A percentile compares a stretch with the other conserved stretches of the same genome.
phyloP scores from a whole-genome alignment of 768 basidiomycete species.

The Termitomyces sp. region DNA sequence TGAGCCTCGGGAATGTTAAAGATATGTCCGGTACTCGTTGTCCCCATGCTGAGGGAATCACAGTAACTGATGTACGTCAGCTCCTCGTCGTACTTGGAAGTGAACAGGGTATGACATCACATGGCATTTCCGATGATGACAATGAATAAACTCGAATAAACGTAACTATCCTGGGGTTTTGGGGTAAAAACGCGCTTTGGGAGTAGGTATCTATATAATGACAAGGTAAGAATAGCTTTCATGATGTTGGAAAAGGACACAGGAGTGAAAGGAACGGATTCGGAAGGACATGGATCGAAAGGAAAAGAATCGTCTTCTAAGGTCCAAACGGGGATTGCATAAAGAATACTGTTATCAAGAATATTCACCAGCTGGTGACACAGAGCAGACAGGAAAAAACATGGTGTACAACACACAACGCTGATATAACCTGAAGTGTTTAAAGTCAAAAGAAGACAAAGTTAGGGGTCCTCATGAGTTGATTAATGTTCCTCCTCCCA shows the following conservation, averaged over 20 bases:
- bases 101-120: constrained; percentile 8
- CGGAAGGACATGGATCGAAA: background rate
- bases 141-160: background rate
- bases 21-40: constrained; percentile 21
- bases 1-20: constrained; percentile 36
- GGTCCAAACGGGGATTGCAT: background rate
- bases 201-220: background rate
- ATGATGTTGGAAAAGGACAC: background rate
- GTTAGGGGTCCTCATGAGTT: constrained; percentile 1
- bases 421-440: background rate
- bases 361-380: background rate
- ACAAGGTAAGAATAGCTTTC: background rate
- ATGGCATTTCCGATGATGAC: constrained; percentile 5
- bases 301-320: background rate
- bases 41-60: constrained; percentile 19
- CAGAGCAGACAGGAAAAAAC: background rate
- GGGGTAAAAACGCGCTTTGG: background rate
- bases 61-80: too few relatives aligned
- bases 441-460: background rate
- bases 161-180: background rate
- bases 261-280: background rate
- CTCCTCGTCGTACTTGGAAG: background rate
- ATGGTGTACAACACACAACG: background rate
- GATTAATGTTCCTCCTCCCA: constrained; percentile 50
- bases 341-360: background rate